Conservation (phyloP, 2,329 filamentous ascomycete genomes). For the Nothophaeocryptopus gaeumannii region DNA sequence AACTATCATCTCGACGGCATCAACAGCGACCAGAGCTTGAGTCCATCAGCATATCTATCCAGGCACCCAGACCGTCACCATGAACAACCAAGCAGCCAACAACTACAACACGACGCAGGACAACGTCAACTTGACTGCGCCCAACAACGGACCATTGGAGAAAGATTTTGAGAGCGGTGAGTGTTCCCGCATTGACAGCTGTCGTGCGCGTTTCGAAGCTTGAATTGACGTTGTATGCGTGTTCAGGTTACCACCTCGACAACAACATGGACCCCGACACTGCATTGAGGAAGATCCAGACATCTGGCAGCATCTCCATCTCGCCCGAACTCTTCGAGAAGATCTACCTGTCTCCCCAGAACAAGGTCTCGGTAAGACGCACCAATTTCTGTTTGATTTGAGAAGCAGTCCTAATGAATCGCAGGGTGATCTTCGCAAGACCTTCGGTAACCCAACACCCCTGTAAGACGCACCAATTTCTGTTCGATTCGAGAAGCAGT, state of each 20-base stretch:
- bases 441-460: conserved; percentile 52
- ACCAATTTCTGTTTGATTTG: neutral
- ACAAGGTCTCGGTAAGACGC: conserved; percentile 46
- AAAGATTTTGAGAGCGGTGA: conserved; percentile 44
- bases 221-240: conserved; percentile 3
- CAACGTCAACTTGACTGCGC: conserved; percentile 29
- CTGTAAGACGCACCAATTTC: conserved; percentile 37
- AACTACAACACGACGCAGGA: conserved; percentile 27
- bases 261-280: conserved; percentile 35
- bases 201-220: neutral
- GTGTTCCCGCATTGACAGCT: neutral
- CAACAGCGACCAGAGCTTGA: conserved; percentile 1
- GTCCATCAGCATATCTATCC: no score
- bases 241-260: conserved; percentile 35
- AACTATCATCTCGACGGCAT: neutral
- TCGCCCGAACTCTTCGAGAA: conserved; percentile 55
- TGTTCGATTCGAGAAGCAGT: no score
- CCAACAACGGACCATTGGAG: conserved; percentile 36
- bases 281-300: conserved; percentile 47
- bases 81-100: conserved; percentile 13
- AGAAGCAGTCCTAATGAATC: neutral
- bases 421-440: conserved; percentile 52
- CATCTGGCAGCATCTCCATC: conserved; percentile 55
- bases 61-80: neutral
- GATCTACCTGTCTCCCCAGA: conserved; percentile 52